Evolutionary conservation across 208 protist species (phyloP).

Genomic region (Leishmania turanica): DNA sequence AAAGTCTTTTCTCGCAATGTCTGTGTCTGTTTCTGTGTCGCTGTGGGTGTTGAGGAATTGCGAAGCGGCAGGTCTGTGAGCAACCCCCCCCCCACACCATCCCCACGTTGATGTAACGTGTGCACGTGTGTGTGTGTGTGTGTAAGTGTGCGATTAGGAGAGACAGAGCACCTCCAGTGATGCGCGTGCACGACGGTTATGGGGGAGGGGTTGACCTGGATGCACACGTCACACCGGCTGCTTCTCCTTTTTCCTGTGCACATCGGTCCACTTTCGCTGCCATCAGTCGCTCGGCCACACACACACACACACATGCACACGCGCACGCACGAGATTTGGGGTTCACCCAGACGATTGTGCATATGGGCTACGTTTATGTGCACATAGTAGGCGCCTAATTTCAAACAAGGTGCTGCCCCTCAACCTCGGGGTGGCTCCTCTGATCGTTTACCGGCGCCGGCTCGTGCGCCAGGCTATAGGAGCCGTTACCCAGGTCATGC

Average conservation of each 20-base stretch:
- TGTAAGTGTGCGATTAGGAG: neutral
- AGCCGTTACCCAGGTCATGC: neutral
- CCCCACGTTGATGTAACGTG: neutral
- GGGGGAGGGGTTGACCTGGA: neutral
- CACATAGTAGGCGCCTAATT: neutral
- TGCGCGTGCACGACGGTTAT: neutral
- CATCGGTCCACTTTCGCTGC: neutral
- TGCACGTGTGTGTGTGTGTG: neutral
- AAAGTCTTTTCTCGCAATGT: neutral
- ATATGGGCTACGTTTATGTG: neutral
- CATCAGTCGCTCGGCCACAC: neutral
- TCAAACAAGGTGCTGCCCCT: neutral
- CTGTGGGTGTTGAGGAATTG: neutral
- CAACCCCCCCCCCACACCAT: neutral
- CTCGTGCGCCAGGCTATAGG: slow-evolving; percentile 13
- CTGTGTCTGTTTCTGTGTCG: neutral
- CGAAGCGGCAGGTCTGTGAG: neutral
- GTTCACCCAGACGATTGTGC: neutral
- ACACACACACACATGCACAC: neutral
- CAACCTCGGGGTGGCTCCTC: slow-evolving; percentile 8
- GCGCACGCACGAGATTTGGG: neutral
- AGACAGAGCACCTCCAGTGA: neutral
- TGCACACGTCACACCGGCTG: neutral
- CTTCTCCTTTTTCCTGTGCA: neutral
- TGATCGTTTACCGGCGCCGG: slow-evolving; percentile 8